These are phyloP conservation scores for Fragaria ananassa DNA, from an alignment of 306 rosid genomes.

Conservation along the genomic window DNA sequence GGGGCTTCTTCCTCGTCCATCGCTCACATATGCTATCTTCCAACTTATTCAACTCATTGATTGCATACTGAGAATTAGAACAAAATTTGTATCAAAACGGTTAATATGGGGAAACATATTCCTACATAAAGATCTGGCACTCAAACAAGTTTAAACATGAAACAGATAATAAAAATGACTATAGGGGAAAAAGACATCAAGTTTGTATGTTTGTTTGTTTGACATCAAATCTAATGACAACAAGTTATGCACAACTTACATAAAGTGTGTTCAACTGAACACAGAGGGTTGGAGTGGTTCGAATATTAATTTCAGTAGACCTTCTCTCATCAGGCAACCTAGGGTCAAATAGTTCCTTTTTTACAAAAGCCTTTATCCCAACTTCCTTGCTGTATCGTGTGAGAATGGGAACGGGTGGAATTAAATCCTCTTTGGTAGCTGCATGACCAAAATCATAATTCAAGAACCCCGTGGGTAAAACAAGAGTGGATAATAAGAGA, in stretches of 20 bases:
- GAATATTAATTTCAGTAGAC: conserved; percentile 66
- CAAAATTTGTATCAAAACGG: conserved; percentile 22
- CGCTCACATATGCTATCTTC: conserved; percentile 96
- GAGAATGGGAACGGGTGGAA: conserved; percentile 91
- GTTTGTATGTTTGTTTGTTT: not conserved
- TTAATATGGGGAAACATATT: not conserved
- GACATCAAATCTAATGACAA: conserved; percentile 12
- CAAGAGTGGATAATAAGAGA: not conserved
- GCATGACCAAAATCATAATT: conserved; percentile 34
- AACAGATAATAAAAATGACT: not conserved
- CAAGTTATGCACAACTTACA: conserved; percentile 56
- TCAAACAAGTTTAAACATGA: not conserved
- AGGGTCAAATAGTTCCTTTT: conserved; percentile 89
- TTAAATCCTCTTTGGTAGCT: conserved; percentile 87
- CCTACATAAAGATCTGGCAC: not conserved
- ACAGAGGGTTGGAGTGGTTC: conserved; percentile 77
- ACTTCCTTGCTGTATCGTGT: conserved; percentile 85
- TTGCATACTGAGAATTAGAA: conserved; percentile 68
- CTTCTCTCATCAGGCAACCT: conserved; percentile 77
- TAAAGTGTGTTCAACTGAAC: conserved; percentile 86
- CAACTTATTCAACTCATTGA: conserved; percentile 79
- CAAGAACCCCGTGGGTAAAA: conserved; percentile 8
- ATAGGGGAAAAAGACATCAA: conserved; percentile 4
- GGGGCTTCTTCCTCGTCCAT: conserved; percentile 70
- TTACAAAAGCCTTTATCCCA: conserved; percentile 96